These are phyloP conservation scores for Eremochloa ophiuroides DNA, from an alignment of 176 grass and related monocot species.

Conservation along the genomic window DNA sequence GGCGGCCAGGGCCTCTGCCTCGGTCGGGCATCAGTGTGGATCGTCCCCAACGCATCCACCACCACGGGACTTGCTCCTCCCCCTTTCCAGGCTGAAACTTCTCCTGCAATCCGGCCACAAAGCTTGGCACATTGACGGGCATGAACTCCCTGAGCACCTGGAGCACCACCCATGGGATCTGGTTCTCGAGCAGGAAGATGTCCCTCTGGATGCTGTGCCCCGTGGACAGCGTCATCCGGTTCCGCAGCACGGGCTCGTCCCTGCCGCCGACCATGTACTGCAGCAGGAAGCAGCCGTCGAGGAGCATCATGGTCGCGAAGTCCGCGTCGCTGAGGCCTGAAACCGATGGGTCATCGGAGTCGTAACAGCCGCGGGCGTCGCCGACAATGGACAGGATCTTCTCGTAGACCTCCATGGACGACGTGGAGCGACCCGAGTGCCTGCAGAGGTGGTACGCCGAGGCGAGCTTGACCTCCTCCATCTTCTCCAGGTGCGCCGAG, in stretches of 20 bases:
- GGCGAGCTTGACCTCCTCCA: background rate
- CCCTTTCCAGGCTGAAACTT: background rate
- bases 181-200: conserved; percentile 21
- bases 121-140: background rate
- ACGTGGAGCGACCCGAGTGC: rapidly evolving
- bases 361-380: background rate
- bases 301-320: background rate
- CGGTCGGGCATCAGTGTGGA: too few species aligned
- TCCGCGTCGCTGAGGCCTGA: background rate
- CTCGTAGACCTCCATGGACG: background rate
- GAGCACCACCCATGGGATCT: conserved; percentile 16
- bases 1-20: too few species aligned
- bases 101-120: background rate
- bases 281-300: conserved; percentile 25
- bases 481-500: background rate
- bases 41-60: too few species aligned
- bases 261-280: background rate
- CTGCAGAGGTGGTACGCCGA: background rate
- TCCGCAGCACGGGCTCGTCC: too few species aligned
- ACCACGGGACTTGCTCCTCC: too few species aligned
- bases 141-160: background rate
- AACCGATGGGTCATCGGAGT: background rate
- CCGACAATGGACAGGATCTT: background rate
- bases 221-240: background rate
- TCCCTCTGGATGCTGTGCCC: background rate